Evolutionary conservation across 2,329 filamentous ascomycete species (phyloP).

Genomic region (Trichoderma sp.): DNA sequence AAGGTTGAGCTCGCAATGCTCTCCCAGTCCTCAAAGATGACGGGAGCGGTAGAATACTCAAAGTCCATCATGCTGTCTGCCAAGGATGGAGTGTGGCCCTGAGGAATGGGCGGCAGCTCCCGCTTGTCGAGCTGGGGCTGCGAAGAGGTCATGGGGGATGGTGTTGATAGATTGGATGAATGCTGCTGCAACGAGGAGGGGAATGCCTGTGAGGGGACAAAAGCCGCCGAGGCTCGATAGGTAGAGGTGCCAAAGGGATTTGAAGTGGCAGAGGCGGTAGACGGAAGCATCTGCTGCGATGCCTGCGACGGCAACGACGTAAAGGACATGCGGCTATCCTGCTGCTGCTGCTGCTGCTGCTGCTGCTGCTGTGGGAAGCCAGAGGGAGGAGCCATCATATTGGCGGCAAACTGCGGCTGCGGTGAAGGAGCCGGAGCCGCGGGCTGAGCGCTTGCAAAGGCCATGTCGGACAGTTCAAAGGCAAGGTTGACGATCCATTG

Average conservation of each 20-base stretch:
- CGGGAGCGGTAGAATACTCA: slow-evolving; percentile 39
- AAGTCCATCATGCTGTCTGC: slow-evolving; percentile 42
- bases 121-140: slow-evolving; percentile 36
- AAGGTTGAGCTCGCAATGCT: slow-evolving; percentile 36
- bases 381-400: slow-evolving; percentile 2
- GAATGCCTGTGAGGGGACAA: slow-evolving; percentile 25
- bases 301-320: slow-evolving; percentile 33
- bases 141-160: slow-evolving; percentile 30
- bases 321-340: slow-evolving; percentile 31
- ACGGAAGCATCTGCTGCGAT: slow-evolving; percentile 16
- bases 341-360: slow-evolving; percentile 3
- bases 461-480: slow-evolving; percentile 53
- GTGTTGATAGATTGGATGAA: slow-evolving; percentile 34
- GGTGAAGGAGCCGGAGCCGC: slow-evolving; percentile 22
- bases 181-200: slow-evolving; percentile 28
- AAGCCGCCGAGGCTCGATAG: slow-evolving; percentile 28
- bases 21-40: slow-evolving; percentile 43
- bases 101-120: slow-evolving; percentile 34
- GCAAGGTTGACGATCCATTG: slow-evolving; percentile 56
- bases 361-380: slow-evolving; percentile 8
- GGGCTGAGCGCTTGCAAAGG: slow-evolving; percentile 32
- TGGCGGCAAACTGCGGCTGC: slow-evolving; percentile 21
- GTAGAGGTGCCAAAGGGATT: slow-evolving; percentile 23
- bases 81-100: slow-evolving; percentile 24
- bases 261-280: slow-evolving; percentile 30